Evolutionary conservation across 2,329 filamentous ascomycete genomes (phyloP).

Genomic region (Fusarium fujikuroi): DNA sequence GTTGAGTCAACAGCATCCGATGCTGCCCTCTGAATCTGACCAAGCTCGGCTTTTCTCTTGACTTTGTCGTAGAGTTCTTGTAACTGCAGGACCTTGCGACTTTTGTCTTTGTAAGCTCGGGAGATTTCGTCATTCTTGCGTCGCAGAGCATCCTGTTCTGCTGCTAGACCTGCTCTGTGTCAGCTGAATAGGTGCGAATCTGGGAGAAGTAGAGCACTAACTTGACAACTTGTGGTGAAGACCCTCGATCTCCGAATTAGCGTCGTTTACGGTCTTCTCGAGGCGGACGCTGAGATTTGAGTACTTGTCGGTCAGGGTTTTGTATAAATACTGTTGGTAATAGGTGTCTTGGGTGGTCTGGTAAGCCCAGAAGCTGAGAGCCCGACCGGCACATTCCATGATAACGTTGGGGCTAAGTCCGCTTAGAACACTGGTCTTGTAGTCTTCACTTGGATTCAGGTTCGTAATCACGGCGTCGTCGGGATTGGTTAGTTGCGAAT

Average conservation of each 20-base stretch:
- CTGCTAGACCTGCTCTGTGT: conserved; percentile 59
- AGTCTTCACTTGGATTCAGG: conserved; percentile 85
- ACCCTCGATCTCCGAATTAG: conserved; percentile 75
- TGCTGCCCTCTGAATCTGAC: conserved; percentile 65
- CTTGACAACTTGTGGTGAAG: conserved; percentile 73
- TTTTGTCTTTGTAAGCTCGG: conserved; percentile 75
- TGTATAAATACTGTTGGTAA: conserved; percentile 81
- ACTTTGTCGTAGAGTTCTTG: conserved; percentile 73
- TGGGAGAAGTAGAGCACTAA: conserved; percentile 48
- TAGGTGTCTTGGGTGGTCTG: conserved; percentile 84
- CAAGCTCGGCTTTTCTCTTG: conserved; percentile 65
- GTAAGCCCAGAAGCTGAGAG: conserved; percentile 86
- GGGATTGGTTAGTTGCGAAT: conserved; percentile 71
- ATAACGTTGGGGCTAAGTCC: conserved; percentile 83
- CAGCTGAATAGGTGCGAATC: neutral
- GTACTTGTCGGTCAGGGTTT: conserved; percentile 78
- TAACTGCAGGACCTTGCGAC: conserved; percentile 72
- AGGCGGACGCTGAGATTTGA: conserved; percentile 70
- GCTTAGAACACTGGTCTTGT: conserved; percentile 86
- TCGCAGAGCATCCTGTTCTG: conserved; percentile 71
- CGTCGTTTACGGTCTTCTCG: conserved; percentile 78
- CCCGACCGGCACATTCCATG: conserved; percentile 86
- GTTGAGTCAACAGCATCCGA: conserved; percentile 55
- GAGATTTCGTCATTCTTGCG: conserved; percentile 78
- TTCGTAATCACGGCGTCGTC: conserved; percentile 80